Conservation (phyloP, 495 filamentous ascomycete species). For the Penicillium simplicissimum region DNA sequence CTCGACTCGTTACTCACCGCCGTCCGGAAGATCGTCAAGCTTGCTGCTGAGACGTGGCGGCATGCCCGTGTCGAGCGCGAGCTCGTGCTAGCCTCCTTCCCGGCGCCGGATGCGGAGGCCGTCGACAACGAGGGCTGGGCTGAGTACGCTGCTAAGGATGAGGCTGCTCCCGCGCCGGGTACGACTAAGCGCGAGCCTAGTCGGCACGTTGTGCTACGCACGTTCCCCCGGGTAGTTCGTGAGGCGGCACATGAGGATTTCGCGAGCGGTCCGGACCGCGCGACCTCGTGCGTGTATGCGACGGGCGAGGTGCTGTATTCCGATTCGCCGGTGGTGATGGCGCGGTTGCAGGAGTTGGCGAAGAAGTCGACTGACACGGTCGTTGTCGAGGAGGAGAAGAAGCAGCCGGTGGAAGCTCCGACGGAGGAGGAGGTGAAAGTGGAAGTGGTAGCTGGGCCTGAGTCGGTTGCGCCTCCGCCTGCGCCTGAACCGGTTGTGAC, state of each 20-base stretch:
- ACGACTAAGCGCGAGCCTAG: slow-evolving; percentile 27
- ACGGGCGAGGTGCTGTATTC: slow-evolving; percentile 55
- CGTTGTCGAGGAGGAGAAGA: slow-evolving; percentile 18
- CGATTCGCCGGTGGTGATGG: slow-evolving; percentile 54
- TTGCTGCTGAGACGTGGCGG: slow-evolving; percentile 64
- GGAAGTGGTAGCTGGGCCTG: background rate
- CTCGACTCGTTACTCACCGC: slow-evolving; percentile 52
- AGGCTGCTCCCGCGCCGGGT: slow-evolving; percentile 13
- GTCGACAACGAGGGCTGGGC: slow-evolving; percentile 49
- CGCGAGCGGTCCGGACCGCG: slow-evolving; percentile 39
- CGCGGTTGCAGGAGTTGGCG: slow-evolving; percentile 49
- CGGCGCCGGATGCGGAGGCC: slow-evolving; percentile 45
- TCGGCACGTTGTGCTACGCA: slow-evolving; percentile 50
- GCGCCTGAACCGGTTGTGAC: slow-evolving; percentile 7
- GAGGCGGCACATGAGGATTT: slow-evolving; percentile 59
- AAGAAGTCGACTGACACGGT: slow-evolving; percentile 38
- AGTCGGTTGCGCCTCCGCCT: background rate
- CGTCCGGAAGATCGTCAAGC: slow-evolving; percentile 61
- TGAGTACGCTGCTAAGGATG: slow-evolving; percentile 38
- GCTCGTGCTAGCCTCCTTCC: slow-evolving; percentile 57
- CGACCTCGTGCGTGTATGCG: slow-evolving; percentile 48
- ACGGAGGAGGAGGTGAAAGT: background rate
- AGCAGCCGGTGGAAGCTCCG: background rate
- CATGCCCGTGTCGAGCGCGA: slow-evolving; percentile 63
- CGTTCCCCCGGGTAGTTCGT: slow-evolving; percentile 56